Base-by-base conservation (phyloP, 2,329 filamentous ascomycete species). In the Paraconiothyrium sp. region DNA sequence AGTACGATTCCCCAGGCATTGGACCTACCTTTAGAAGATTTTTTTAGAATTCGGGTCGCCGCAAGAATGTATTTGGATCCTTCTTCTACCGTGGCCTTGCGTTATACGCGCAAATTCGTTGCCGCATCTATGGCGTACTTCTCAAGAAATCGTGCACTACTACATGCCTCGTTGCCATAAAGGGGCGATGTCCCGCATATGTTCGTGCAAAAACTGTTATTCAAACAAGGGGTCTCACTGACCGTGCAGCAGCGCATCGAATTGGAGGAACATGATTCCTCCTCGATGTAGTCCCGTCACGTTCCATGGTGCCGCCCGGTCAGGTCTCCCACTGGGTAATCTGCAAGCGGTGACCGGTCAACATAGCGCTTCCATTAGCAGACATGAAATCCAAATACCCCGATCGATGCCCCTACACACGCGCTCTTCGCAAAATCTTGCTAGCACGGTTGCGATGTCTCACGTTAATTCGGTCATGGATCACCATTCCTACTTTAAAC, bases 71-170 rank as follows among this genome's bases (percentile, higher is more conserved):
- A 55, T 44, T 46, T 46, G 24, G 52, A 44, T 35, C 52, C 27
- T 46, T 46, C 6, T 46, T 44, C 24, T 2, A 43, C 51, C 35
- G 22, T 32, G 22, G 35, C n/a, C 24, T 20, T 44, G 27, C 16
- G 3, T 22, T 46, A 10, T 14, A 34, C 30, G 10, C 39, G 27
- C 39, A 46, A 22, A 22, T 16, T 5, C 30, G 39, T 35, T 13
- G 27, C 52, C 46, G 54, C 59, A 60, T 58, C 35, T 62, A 54
- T 59, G 58, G 60, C 57, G 34, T 46, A 16, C 41, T 55, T 24
- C 49, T 47, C 54, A 48, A 55, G 49, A 54, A 49, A 56, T 54
- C 51, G 48, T 47, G 43, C 59, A 50, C 41, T 49, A 7, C n/a
- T 13, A 30, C n/a, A 48, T 37, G 46, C 24, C 13, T 34, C 34